Conservation (phyloP, 441 rosid species). For the Corymbia calophylla region DNA sequence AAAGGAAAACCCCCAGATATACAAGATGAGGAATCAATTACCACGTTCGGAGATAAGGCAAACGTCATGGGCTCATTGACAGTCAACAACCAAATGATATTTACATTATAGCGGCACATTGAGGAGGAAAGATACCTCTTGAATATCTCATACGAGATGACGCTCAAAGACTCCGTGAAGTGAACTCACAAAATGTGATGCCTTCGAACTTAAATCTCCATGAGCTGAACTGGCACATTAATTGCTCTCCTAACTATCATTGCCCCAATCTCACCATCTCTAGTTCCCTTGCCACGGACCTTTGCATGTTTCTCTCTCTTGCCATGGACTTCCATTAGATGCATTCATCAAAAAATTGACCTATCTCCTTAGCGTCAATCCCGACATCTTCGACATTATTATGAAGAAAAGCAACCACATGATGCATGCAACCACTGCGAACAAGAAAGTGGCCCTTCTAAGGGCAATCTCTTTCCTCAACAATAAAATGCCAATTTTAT, state of each 20-base stretch:
- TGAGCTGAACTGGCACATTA: no score
- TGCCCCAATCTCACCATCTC: not conserved
- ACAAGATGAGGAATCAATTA: no score
- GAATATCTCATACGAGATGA: no score
- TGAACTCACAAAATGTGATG: no score
- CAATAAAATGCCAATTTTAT: not conserved
- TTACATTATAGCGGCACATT: no score
- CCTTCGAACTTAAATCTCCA: no score
- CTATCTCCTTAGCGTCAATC: accelerated
- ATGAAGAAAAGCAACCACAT: not conserved
- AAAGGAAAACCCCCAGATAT: no score
- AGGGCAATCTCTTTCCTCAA: accelerated
- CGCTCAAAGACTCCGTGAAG: no score
- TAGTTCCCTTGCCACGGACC: accelerated
- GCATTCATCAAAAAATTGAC: not conserved
- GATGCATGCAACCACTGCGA: not conserved
- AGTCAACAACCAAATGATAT: no score
- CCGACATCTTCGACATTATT: not conserved
- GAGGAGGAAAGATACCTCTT: no score
- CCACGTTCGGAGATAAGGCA: no score
- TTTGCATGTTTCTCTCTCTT: not conserved
- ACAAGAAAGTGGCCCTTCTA: not conserved
- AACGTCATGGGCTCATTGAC: no score
- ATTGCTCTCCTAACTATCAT: not conserved
- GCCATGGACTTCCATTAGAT: accelerated